These are phyloP conservation scores for Golubevia sp. DNA, from an alignment of 1,284 basidiomycete genomes.

Conservation along the genomic window DNA sequence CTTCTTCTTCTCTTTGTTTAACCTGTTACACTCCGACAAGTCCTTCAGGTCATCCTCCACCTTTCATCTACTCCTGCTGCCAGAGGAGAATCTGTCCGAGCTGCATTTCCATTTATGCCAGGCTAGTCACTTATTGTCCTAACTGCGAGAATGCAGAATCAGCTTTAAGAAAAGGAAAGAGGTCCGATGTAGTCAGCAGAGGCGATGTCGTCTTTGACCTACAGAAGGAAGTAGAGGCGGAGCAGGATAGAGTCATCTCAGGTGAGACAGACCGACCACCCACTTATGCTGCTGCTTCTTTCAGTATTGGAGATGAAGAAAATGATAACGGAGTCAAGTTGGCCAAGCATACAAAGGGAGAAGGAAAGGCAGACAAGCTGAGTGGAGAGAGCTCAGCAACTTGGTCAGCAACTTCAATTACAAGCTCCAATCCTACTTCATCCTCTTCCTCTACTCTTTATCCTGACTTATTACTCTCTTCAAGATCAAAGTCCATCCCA, in stretches of 20 bases:
- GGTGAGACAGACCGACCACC: too few species aligned
- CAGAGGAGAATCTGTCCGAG: slow-evolving; percentile 14
- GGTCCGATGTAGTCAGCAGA: slow-evolving; percentile 23
- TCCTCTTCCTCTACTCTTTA: too few species aligned
- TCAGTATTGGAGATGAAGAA: slow-evolving; percentile 2
- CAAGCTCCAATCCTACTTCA: too few species aligned
- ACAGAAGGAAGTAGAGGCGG: too few species aligned
- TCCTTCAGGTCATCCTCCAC: too few species aligned
- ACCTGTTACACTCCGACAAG: too few species aligned
- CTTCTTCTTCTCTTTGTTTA: too few species aligned
- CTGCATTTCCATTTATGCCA: slow-evolving; percentile 17
- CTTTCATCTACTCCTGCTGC: slow-evolving; percentile 29
- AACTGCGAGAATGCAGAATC: slow-evolving; percentile 27
- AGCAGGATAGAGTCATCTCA: too few species aligned
- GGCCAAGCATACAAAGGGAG: slow-evolving; percentile 5
- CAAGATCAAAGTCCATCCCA: too few species aligned
- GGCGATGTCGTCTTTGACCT: slow-evolving; percentile 29
- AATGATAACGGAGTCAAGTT: not conserved
- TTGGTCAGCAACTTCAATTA: too few species aligned
- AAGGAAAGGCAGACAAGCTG: not conserved
- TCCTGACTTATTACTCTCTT: too few species aligned
- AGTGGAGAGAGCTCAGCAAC: not conserved
- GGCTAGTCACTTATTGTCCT: slow-evolving; percentile 31
- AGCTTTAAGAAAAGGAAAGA: slow-evolving; percentile 27
- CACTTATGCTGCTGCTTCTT: too few species aligned